phyloP scores from a whole-genome alignment of 345 rosid species.

The Corchorus olitorius region DNA sequence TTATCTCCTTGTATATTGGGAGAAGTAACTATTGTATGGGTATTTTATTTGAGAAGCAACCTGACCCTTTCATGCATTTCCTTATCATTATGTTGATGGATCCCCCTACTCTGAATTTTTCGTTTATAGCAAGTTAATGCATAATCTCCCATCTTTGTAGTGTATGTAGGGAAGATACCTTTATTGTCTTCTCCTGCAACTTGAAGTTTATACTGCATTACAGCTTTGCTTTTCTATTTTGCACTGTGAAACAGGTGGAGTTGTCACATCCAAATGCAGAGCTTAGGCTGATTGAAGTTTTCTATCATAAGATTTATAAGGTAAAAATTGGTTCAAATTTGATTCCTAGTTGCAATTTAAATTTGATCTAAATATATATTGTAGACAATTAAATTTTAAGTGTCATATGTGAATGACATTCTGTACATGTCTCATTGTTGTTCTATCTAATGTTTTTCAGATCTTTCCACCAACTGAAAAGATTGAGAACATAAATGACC shows the following conservation, averaged over 20 bases:
- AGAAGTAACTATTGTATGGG: neutral
- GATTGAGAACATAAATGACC: constrained; percentile 97
- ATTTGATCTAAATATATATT: neutral
- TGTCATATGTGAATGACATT: constrained; percentile 1
- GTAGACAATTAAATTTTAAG: neutral
- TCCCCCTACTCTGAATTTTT: neutral
- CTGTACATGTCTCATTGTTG: constrained; percentile 4
- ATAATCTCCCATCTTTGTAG: neutral
- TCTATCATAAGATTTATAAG: constrained; percentile 95
- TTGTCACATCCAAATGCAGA: constrained; percentile 90
- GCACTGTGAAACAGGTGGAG: constrained; percentile 65
- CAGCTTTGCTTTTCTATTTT: constrained; percentile 12
- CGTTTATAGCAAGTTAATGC: constrained; percentile 7
- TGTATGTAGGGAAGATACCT: neutral
- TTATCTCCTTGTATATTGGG: neutral
- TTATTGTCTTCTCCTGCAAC: neutral
- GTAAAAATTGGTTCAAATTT: constrained; percentile 35
- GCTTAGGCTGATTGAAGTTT: constrained; percentile 91
- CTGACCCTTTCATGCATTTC: neutral
- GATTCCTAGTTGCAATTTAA: neutral
- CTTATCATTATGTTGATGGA: constrained; percentile 3
- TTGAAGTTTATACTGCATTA: neutral
- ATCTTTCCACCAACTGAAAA: constrained; percentile 78
- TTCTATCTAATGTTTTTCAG: constrained; percentile 44
- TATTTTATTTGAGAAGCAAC: neutral